Base-by-base conservation (phyloP, 1,284 basidiomycete genomes). In the Coniophora puteana region DNA sequence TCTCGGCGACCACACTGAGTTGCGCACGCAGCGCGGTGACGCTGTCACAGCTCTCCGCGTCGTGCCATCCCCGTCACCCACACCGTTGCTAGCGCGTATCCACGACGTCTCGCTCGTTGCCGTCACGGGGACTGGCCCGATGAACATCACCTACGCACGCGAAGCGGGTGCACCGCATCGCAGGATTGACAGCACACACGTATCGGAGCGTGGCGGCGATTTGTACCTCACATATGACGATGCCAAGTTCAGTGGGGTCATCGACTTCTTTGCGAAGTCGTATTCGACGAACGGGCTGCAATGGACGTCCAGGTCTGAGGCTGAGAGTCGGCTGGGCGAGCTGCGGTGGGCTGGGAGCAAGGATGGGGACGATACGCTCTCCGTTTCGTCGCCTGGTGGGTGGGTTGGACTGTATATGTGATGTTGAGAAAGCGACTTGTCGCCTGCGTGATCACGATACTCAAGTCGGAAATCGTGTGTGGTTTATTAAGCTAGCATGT, bases 381-480 rank as follows among this genome's bases (percentile, higher is more conserved):
- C 45, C 13, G 57, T 76, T 21, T 61, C 60, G 38, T 70, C 75
- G 6, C 49, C 47, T 13, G 62, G 62, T 21, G 74, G 72, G 4
- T 79, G 75, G 76, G 71, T 69, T 10, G 74, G 74, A 32, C 51
- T 78, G 40, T 76, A 76, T 56, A 69, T 80, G 55, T 74, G 52
- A 33, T 14, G 18, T 21, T 17, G 16, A 17, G 31, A n/a, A n/a
- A n/a, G n/a, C n/a, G n/a, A n/a, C n/a, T n/a, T n/a, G n/a, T n/a
- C n/a, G n/a, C n/a, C n/a, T n/a, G n/a, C n/a, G n/a, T n/a, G n/a
- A n/a, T n/a, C n/a, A n/a, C n/a, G n/a, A n/a, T n/a, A n/a, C n/a
- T n/a, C n/a, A n/a, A n/a, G n/a, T n/a, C n/a, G n/a, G n/a, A n/a
- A n/a, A n/a, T n/a, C n/a, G n/a, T n/a, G n/a, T n/a, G n/a, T n/a